These are phyloP conservation scores for Hypoxylon sp. DNA, from an alignment of 2,329 filamentous ascomycete genomes.

Conservation along the genomic window DNA sequence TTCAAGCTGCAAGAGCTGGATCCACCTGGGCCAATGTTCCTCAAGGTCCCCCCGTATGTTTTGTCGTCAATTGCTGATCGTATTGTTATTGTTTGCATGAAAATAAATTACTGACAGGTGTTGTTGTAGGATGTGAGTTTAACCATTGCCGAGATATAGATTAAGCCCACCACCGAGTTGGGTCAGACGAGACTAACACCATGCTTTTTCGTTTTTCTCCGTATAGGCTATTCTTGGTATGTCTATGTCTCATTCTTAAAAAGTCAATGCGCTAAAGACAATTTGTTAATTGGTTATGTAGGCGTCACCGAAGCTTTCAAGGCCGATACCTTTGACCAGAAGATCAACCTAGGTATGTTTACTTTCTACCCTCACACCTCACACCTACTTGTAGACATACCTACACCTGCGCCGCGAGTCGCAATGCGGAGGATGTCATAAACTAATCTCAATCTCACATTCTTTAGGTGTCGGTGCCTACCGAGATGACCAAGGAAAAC, in stretches of 20 bases:
- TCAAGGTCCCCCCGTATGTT: constrained; percentile 91
- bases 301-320: constrained; percentile 99
- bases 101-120: too few species aligned
- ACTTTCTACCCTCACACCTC: constrained; percentile 19
- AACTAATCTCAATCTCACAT: constrained; percentile 9
- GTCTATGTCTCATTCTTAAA: constrained; percentile 52
- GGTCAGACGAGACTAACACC: constrained; percentile 30
- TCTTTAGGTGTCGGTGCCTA: constrained; percentile 89
- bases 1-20: constrained; percentile 65
- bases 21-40: constrained; percentile 93
- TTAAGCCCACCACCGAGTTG: too few species aligned
- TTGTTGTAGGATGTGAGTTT: constrained; percentile 54
- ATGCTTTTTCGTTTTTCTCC: constrained; percentile 37
- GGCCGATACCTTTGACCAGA: constrained; percentile 90
- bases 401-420: constrained; percentile 8
- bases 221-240: constrained; percentile 80
- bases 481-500: constrained; percentile 97
- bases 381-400: background rate
- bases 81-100: too few species aligned
- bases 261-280: constrained; percentile 33
- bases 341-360: constrained; percentile 91
- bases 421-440: background rate
- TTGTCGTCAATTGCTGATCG: background rate
- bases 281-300: constrained; percentile 49
- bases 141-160: constrained; percentile 8